Evolutionary conservation across 2,329 filamentous ascomycete genomes (phyloP).

Genomic region (Lasiodiplodia gonubiensis): DNA sequence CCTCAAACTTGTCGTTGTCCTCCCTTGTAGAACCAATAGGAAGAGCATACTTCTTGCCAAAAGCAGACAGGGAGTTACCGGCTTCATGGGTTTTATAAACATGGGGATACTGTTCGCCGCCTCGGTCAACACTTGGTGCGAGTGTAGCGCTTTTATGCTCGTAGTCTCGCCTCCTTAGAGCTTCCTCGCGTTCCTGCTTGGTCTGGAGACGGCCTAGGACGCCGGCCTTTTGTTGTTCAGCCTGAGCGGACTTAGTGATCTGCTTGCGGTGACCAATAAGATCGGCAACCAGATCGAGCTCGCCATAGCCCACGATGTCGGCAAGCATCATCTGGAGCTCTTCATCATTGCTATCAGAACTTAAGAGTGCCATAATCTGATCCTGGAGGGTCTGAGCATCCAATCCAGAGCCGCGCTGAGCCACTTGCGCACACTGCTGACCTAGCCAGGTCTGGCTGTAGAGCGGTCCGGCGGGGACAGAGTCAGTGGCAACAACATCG

Average conservation of each 20-base stretch:
- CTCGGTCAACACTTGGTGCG: slow-evolving; percentile 70
- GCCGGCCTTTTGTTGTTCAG: slow-evolving; percentile 50
- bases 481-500: slow-evolving; percentile 35
- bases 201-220: slow-evolving; percentile 68
- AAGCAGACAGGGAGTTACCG: slow-evolving; percentile 81
- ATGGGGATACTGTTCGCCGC: slow-evolving; percentile 84
- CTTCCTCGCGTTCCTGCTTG: slow-evolving; percentile 77
- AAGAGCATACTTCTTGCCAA: slow-evolving; percentile 82
- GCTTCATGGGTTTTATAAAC: slow-evolving; percentile 85
- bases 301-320: slow-evolving; percentile 90
- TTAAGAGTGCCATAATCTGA: slow-evolving; percentile 77
- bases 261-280: slow-evolving; percentile 78
- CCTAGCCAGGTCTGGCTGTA: slow-evolving; percentile 74
- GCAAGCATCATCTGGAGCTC: slow-evolving; percentile 90
- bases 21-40: slow-evolving; percentile 75
- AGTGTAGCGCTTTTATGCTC: slow-evolving; percentile 82
- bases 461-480: slow-evolving; percentile 38
- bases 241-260: slow-evolving; percentile 54
- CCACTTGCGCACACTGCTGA: slow-evolving; percentile 70
- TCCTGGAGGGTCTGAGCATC: slow-evolving; percentile 73
- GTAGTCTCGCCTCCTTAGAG: slow-evolving; percentile 74
- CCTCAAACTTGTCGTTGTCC: slow-evolving; percentile 80
- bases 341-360: slow-evolving; percentile 71
- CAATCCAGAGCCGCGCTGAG: slow-evolving; percentile 68
- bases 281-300: slow-evolving; percentile 91